phyloP scores from a whole-genome alignment of 805 yeast genomes.

The Saccharomycopsis babjevae region DNA sequence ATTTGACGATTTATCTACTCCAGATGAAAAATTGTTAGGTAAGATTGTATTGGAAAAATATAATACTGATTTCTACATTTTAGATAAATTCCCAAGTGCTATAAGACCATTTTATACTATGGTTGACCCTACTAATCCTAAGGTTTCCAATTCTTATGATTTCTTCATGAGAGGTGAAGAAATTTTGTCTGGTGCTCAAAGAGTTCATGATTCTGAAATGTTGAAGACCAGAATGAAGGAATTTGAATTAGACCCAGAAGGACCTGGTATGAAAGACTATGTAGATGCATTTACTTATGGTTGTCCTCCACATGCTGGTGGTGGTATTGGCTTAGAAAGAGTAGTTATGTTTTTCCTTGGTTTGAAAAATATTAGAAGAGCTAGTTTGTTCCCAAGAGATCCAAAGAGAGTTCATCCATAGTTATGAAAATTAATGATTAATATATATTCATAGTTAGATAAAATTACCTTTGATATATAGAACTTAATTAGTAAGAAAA shows the following conservation, averaged over 20 bases:
- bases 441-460: too few relatives aligned
- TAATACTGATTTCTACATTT: conserved; percentile 94
- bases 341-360: conserved; percentile 97
- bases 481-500: too few relatives aligned
- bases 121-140: conserved; percentile 91
- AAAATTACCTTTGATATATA: too few relatives aligned
- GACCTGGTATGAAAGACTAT: conserved; percentile 82
- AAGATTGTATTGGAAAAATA: conserved; percentile 84
- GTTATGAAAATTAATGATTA: not conserved
- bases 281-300: conserved; percentile 89
- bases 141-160: conserved; percentile 95
- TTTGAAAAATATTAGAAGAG: conserved; percentile 94
- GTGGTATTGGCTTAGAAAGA: conserved; percentile 98
- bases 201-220: conserved; percentile 88
- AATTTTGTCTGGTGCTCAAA: conserved; percentile 98
- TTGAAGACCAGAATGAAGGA: conserved; percentile 71
- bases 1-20: conserved; percentile 84
- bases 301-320: conserved; percentile 99
- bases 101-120: conserved; percentile 98
- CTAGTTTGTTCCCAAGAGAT: conserved; percentile 98
- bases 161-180: conserved; percentile 99
- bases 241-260: conserved; percentile 72
- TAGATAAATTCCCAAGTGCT: conserved; percentile 96
- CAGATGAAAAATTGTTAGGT: conserved; percentile 90
- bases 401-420: conserved; percentile 88